phyloP scores from a whole-genome alignment of 2,329 filamentous ascomycete species.

The Ambrosiella cleistominuta region DNA sequence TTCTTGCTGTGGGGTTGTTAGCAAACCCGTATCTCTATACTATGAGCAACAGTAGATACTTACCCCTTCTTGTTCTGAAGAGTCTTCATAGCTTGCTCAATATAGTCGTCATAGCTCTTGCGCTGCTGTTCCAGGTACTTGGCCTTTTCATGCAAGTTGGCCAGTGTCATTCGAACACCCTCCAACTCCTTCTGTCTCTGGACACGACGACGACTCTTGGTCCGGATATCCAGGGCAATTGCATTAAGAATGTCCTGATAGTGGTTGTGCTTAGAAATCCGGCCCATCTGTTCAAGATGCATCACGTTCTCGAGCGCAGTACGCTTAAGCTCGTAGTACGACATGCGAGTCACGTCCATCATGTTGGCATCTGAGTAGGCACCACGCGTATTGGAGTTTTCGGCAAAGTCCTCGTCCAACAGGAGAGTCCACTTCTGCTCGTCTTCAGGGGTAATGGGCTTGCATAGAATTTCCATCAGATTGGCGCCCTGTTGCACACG shows the following conservation, averaged over 20 bases:
- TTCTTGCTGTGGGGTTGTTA: slow-evolving; percentile 45
- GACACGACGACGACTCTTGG: slow-evolving; percentile 82
- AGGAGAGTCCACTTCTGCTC: slow-evolving; percentile 74
- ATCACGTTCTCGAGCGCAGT: slow-evolving; percentile 90
- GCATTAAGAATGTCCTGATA: slow-evolving; percentile 98
- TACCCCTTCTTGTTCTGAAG: slow-evolving; percentile 90
- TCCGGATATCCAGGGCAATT: slow-evolving; percentile 90
- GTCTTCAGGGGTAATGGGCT: slow-evolving; percentile 71
- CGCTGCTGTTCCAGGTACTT: slow-evolving; percentile 86
- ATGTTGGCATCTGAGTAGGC: slow-evolving; percentile 85
- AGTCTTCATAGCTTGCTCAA: slow-evolving; percentile 95
- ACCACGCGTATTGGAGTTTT: slow-evolving; percentile 43
- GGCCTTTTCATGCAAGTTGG: slow-evolving; percentile 69
- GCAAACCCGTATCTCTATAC: not conserved
- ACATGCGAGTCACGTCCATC: slow-evolving; percentile 76
- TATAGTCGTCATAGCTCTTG: slow-evolving; percentile 97
- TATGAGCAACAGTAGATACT: slow-evolving; percentile 18
- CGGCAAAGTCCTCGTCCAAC: slow-evolving; percentile 60
- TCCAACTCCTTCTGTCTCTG: slow-evolving; percentile 86
- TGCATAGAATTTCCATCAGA: slow-evolving; percentile 88
- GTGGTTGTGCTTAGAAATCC: slow-evolving; percentile 76
- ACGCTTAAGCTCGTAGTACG: slow-evolving; percentile 81
- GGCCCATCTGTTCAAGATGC: slow-evolving; percentile 66
- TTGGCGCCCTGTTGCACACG: slow-evolving; percentile 82
- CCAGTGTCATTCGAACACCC: slow-evolving; percentile 56